Percentiles rank a stretch among this genome's conserved stretches.
phyloP scores from a whole-genome alignment of 805 yeast species.

The Yamadazyma philogaea region DNA sequence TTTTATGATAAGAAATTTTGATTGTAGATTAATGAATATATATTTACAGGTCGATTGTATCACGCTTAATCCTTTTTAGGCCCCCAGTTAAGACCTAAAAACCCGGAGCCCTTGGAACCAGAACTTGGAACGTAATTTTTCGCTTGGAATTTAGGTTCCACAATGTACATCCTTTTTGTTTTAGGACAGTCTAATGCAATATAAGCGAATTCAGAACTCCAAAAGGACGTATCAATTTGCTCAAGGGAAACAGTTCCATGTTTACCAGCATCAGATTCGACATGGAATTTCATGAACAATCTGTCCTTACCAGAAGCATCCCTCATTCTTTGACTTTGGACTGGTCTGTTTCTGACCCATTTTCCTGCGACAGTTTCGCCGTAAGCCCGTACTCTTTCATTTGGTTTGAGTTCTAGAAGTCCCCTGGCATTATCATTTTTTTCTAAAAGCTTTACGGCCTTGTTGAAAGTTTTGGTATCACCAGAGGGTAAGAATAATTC shows the following conservation, averaged over 20 bases:
- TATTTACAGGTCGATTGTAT: conserved; percentile 4
- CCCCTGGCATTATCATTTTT: conserved; percentile 58
- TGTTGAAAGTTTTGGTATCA: conserved; percentile 85
- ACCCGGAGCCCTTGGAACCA: conserved; percentile 46
- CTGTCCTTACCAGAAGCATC: conserved; percentile 81
- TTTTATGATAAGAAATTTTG: neutral
- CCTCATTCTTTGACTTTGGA: conserved; percentile 60
- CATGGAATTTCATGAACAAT: conserved; percentile 79
- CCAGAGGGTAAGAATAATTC: conserved; percentile 88
- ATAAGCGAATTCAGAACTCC: conserved; percentile 66
- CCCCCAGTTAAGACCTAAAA: conserved; percentile 86
- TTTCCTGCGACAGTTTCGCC: conserved; percentile 71
- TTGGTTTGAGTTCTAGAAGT: conserved; percentile 51
- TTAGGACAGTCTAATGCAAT: conserved; percentile 77
- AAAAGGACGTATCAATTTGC: conserved; percentile 66
- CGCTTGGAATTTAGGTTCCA: conserved; percentile 55
- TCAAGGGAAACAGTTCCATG: conserved; percentile 77
- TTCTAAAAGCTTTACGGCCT: conserved; percentile 76
- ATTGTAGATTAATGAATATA: neutral
- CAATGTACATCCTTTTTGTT: conserved; percentile 61
- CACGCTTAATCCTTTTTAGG: conserved; percentile 50
- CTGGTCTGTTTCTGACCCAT: conserved; percentile 89
- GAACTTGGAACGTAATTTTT: conserved; percentile 39
- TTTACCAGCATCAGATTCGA: conserved; percentile 61
- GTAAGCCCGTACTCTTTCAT: conserved; percentile 72